Base-by-base conservation (phyloP, 2,329 filamentous ascomycete species). In the Fusarium albidum region DNA sequence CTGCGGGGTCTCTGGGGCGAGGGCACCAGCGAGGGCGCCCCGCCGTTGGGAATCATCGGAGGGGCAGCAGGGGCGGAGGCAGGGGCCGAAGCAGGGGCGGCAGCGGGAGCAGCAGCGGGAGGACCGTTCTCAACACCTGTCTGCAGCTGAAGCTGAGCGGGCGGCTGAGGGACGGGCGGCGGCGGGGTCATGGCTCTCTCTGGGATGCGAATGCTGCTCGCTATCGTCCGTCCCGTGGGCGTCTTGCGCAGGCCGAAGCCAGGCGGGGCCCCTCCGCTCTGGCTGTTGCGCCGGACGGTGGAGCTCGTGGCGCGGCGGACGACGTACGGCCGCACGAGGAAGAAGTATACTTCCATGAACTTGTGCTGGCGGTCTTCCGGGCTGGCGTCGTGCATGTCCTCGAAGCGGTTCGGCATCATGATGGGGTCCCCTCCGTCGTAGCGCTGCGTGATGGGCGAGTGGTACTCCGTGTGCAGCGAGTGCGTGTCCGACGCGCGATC, bases 271-370 rank as follows among this genome's bases (percentile, higher is more conserved):
- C 57, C 55, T 39, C 59, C 55, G 40, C 68, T 48, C 21, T 21
- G 21, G 61, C 67, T 64, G 37, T 55, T 52, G 15, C 70, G 62
- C 28, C 63, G 66, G 9, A 59, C 60, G 13, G 60, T 70, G 11
- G 68, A 69, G 12, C 52, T 58, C 29, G 66, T 58, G 5, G 75
- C 72, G 9, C 69, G 66, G 6, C 65, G 60, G 10, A 78, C 67
- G 3, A 82, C 79, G 4, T 68, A 65, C 3, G 61, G 69, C 6
- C 76, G 73, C 12, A 85, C 72, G 1, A 71, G 63, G 10, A 72
- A 57, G 56, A 83, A 84, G 63, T 85, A 85, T 2, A 82, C 77
- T 3, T 76, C 69, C 72, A 85, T 77, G n/a, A 85, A 75, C 10
- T 72, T 72, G 17, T 75, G 68, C 55, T 84, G 80, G 28, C 80